Conservation (phyloP, 139 green algal species). For the Gonium pectorale region DNA sequence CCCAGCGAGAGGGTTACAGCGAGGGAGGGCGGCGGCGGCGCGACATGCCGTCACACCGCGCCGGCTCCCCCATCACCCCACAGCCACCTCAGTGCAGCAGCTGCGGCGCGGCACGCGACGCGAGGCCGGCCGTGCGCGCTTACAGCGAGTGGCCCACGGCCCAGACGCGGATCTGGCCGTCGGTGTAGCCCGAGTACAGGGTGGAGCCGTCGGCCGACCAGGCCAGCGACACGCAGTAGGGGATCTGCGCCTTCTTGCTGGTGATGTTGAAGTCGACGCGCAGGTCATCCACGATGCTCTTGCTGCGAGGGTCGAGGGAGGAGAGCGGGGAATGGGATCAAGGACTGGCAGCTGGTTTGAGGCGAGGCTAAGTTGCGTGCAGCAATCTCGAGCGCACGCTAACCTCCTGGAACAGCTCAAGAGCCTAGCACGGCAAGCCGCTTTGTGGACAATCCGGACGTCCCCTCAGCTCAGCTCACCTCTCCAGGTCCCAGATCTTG, state of each 20-base stretch:
- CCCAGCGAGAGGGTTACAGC: too few species aligned
- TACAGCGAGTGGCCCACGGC: constrained; percentile 64
- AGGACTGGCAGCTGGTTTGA: too few species aligned
- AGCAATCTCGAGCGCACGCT: too few species aligned
- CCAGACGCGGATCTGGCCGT: constrained; percentile 76
- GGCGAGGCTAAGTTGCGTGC: too few species aligned
- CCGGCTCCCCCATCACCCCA: too few species aligned
- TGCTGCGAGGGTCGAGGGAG: constrained; percentile 61
- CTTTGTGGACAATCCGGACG: too few species aligned
- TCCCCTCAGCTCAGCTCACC: constrained; percentile 27
- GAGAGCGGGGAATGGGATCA: background rate
- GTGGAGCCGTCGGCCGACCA: constrained; percentile 98
- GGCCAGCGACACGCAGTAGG: constrained; percentile 95
- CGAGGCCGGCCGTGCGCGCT: too few species aligned
- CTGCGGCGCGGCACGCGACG: too few species aligned
- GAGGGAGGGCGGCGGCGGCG: too few species aligned
- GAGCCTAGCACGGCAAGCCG: too few species aligned
- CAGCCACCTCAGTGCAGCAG: too few species aligned
- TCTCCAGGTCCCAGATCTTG: constrained; percentile 99
- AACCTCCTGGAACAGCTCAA: background rate
- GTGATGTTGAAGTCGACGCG: constrained; percentile 72
- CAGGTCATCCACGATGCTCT: constrained; percentile 95
- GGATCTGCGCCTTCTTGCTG: constrained; percentile 81
- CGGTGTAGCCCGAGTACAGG: constrained; percentile 90
- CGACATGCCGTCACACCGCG: too few species aligned